These are phyloP conservation scores for Botrytis sinoallii DNA, from an alignment of 2,329 filamentous ascomycete genomes.

Conservation along the genomic window DNA sequence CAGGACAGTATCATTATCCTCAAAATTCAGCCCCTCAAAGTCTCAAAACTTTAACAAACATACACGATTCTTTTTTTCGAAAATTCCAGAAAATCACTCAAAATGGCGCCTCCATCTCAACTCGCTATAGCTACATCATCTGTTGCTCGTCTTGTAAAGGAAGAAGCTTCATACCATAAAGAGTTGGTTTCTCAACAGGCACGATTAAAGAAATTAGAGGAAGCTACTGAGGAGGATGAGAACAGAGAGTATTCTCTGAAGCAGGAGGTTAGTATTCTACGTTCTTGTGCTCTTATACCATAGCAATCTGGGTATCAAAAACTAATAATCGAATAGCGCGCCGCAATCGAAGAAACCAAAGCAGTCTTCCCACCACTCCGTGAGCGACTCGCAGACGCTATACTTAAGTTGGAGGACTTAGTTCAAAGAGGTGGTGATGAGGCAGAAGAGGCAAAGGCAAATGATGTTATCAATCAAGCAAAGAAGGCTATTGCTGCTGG, in stretches of 20 bases:
- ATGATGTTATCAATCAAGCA: slow-evolving; percentile 45
- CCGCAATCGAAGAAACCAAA: slow-evolving; percentile 80
- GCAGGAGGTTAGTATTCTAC: slow-evolving; percentile 67
- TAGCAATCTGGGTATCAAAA: not conserved
- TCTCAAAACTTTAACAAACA: not conserved
- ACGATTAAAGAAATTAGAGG: slow-evolving; percentile 59
- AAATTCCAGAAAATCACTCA: not conserved
- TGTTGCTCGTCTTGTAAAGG: slow-evolving; percentile 82
- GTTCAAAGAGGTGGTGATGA: slow-evolving; percentile 55
- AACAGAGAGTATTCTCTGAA: slow-evolving; percentile 78
- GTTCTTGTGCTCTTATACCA: not conserved
- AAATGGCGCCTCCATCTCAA: slow-evolving; percentile 73
- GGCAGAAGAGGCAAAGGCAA: slow-evolving; percentile 53
- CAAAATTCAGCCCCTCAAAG: not conserved
- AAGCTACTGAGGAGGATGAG: slow-evolving; percentile 56
- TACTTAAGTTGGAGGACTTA: slow-evolving; percentile 71
- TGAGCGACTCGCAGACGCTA: slow-evolving; percentile 66
- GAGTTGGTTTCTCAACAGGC: slow-evolving; percentile 75
- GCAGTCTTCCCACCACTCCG: slow-evolving; percentile 73
- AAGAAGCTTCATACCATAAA: slow-evolving; percentile 85
- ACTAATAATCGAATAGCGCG: slow-evolving; percentile 28
- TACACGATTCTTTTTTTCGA: not conserved
- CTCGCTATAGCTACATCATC: slow-evolving; percentile 77
- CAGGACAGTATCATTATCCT: not conserved
- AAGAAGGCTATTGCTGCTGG: slow-evolving; percentile 52